These are phyloP conservation scores for Exophiala sideris DNA, from an alignment of 2,329 filamentous ascomycete species.

Conservation along the genomic window DNA sequence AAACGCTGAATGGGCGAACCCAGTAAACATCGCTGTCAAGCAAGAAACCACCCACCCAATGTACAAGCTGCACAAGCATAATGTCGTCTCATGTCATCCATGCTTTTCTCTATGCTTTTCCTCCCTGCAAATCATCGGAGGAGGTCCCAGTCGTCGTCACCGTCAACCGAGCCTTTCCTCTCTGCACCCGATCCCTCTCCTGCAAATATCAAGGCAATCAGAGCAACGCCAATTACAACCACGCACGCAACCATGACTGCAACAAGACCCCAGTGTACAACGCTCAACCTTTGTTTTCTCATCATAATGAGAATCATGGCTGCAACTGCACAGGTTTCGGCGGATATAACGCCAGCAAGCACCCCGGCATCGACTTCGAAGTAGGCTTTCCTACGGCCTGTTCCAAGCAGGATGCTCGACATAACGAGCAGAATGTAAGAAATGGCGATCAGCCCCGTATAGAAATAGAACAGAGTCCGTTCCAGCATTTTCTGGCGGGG, in stretches of 20 bases:
- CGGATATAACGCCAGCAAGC: conserved; percentile 65
- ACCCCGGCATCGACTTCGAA: conserved; percentile 73
- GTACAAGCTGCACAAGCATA: too few relatives aligned
- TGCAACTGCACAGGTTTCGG: conserved; percentile 31
- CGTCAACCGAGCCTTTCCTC: background rate
- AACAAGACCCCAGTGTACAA: conserved; percentile 21
- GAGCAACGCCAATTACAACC: conserved; percentile 13
- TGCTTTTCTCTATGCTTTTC: too few relatives aligned
- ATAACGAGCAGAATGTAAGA: conserved; percentile 64
- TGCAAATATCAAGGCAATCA: conserved; percentile 16
- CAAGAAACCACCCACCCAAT: too few relatives aligned
- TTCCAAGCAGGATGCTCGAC: conserved; percentile 62
- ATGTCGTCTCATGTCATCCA: too few relatives aligned
- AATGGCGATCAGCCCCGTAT: conserved; percentile 54
- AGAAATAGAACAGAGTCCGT: conserved; percentile 53
- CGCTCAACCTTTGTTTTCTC: conserved; percentile 16
- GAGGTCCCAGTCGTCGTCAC: too few relatives aligned
- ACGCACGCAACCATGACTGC: conserved; percentile 6
- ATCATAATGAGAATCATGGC: conserved; percentile 21
- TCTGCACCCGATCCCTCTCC: background rate
- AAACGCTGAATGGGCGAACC: too few relatives aligned
- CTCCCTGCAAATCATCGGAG: too few relatives aligned
- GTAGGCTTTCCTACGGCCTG: conserved; percentile 64
- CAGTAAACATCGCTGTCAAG: too few relatives aligned
- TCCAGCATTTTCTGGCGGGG: conserved; percentile 49